These are phyloP conservation scores for Venturia nashicola DNA, from an alignment of 2,329 filamentous ascomycete species.

Conservation along the genomic window DNA sequence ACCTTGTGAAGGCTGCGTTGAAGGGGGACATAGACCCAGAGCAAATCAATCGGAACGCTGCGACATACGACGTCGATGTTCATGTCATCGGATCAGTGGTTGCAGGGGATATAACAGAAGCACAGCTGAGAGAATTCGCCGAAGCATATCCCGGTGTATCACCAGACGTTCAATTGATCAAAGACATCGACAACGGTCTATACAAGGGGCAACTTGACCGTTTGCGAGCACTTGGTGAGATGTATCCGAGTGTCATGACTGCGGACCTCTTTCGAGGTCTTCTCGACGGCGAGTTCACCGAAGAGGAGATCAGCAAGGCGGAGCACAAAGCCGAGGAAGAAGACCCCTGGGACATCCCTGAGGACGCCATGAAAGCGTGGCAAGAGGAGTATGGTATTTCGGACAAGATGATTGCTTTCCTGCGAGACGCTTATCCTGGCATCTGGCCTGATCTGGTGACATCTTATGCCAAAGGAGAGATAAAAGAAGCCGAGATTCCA, in stretches of 20 bases:
- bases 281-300: not conserved
- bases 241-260: not conserved
- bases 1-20: not conserved
- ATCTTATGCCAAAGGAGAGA: not conserved
- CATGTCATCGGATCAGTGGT: not conserved
- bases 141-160: not conserved
- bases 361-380: not conserved
- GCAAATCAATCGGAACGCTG: not conserved
- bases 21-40: not conserved
- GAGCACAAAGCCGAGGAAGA: not conserved
- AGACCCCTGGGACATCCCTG: not conserved
- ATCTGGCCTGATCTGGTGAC: conserved; percentile 1
- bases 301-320: not conserved
- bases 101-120: not conserved
- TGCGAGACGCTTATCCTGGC: not conserved
- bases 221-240: not conserved
- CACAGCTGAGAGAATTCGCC: not conserved
- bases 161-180: not conserved
- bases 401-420: not conserved
- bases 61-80: not conserved
- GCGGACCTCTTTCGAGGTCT: not conserved
- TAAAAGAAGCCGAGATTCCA: conserved; percentile 1
- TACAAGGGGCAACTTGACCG: not conserved
- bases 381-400: not conserved
- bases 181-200: not conserved